A percentile compares a stretch with the other conserved stretches of the same genome.
These are phyloP conservation scores for Zanthoxylum bungeanum DNA, from an alignment of 345 rosid species.

Conservation along the genomic window DNA sequence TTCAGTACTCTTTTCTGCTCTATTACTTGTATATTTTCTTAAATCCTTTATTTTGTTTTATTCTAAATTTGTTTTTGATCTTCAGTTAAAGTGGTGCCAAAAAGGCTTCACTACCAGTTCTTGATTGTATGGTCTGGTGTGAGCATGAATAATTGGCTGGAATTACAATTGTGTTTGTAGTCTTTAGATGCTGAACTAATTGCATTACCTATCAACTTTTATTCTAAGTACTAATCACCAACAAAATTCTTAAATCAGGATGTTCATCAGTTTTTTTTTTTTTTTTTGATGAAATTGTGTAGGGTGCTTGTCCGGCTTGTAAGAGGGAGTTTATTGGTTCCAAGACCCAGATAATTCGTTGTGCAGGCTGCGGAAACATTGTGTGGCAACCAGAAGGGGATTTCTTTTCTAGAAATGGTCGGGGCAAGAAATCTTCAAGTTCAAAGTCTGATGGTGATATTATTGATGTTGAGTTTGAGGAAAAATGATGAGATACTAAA, in stretches of 20 bases:
- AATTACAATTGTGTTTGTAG: not conserved
- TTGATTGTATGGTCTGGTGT: not conserved
- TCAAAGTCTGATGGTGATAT: conserved; percentile 55
- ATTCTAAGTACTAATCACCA: not conserved
- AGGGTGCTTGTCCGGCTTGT: conserved; percentile 97
- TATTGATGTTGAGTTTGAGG: conserved; percentile 91
- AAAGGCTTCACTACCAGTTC: not conserved
- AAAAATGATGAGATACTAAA: conserved; percentile 43
- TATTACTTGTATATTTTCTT: not conserved
- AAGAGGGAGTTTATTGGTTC: conserved; percentile 80
- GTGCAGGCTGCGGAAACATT: conserved; percentile 76
- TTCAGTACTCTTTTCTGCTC: not conserved
- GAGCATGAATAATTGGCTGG: not conserved
- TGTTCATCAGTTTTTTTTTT: not conserved
- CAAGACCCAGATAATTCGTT: conserved; percentile 73
- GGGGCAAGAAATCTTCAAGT: conserved; percentile 31
- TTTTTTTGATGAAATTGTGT: conserved; percentile 8
- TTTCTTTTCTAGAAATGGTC: conserved; percentile 53
- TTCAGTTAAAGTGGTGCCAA: not conserved
- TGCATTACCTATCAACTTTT: not conserved
- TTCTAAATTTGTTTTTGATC: not conserved
- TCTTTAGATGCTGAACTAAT: not conserved
- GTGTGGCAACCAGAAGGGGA: conserved; percentile 93
- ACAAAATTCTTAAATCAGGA: not conserved
- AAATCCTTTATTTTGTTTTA: not conserved